Base-by-base conservation (phyloP, 192 early-diverging fungal genomes). In the Podila epigama region DNA sequence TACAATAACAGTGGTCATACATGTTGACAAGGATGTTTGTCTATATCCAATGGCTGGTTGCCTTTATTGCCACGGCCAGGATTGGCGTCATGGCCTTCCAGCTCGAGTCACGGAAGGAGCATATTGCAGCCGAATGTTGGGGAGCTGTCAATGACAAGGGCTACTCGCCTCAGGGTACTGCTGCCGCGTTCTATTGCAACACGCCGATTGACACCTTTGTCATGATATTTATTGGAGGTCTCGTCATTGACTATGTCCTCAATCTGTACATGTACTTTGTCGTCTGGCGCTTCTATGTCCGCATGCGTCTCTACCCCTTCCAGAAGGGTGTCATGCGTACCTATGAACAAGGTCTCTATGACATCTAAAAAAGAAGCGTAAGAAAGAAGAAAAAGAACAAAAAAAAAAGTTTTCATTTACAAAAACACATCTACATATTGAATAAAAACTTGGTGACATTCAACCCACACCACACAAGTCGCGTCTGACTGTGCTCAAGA, bases 251-350 rank as follows among this genome's bases (percentile, higher is more conserved):
- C 61, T 77, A 39, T 64, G 50, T 68, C 8, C 16, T 77, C 31
- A 77, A 77, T 56, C 37, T 77, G 60, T 77, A 77, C 56, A 50
- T 77, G 65, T 77, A 77, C 73, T 77, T 77, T 68, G 73, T 77
- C 13, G 61, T 64, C 3, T 77, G 73, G 73, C 66, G 73, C 31
- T 77, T 60, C 56, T 77, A 77, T 52, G 73, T 77, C 2, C 60
- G 73, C 51, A 77, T 77, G 73, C 60, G 73, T 0, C 33, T 63
- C n/a, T 77, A 77, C 60, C 73, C 73, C 2, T 77, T 68, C 73
- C 66, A 68, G 29, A 77, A 77, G 56, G 54, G 60, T 4, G 40
- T 77, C 35, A 56, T 32, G 3, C 35, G 51, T 12, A 64, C 36
- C 9, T 77, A 77, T 20, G 73, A 77, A 57, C 66, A 77, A 36